These are phyloP conservation scores for Mycena capillaripes DNA, from an alignment of 768 basidiomycete species.

Conservation along the genomic window DNA sequence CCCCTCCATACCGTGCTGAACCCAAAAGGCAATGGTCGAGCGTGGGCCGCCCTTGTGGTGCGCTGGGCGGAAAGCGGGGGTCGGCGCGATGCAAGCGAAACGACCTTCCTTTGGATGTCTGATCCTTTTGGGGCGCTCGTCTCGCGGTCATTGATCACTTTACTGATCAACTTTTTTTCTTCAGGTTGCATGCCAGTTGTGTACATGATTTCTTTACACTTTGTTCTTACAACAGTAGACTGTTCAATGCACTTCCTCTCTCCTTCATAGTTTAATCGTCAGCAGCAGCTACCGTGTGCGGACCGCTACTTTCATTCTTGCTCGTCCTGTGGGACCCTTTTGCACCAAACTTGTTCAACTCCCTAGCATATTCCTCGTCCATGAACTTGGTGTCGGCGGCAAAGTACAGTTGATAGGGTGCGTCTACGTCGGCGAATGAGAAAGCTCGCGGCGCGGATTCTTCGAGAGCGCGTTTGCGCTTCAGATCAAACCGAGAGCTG, in stretches of 20 bases:
- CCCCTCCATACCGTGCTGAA: conserved; percentile 76
- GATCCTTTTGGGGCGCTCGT: conserved; percentile 57
- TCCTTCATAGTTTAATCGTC: too few relatives aligned
- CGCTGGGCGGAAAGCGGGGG: conserved; percentile 84
- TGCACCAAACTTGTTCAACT: background rate
- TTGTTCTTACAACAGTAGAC: background rate
- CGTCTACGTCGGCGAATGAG: conserved; percentile 23
- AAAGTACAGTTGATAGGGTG: conserved; percentile 41
- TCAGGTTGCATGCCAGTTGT: background rate
- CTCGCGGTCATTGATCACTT: background rate
- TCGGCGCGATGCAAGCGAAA: conserved; percentile 78
- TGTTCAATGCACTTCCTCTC: background rate
- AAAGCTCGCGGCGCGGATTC: conserved; percentile 22
- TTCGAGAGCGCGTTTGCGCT: conserved; percentile 36
- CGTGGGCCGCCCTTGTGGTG: conserved; percentile 77
- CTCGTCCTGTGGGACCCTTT: background rate
- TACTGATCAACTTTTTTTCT: conserved; percentile 18
- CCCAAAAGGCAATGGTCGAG: conserved; percentile 72
- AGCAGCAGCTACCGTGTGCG: background rate
- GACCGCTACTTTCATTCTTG: background rate
- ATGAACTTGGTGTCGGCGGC: conserved; percentile 41
- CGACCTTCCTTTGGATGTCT: conserved; percentile 94
- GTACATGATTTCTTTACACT: background rate
- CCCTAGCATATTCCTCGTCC: background rate
- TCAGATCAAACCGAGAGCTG: conserved; percentile 39